Base-by-base conservation (phyloP, 2,329 filamentous ascomycete species). In the Xylaria multiplex region DNA sequence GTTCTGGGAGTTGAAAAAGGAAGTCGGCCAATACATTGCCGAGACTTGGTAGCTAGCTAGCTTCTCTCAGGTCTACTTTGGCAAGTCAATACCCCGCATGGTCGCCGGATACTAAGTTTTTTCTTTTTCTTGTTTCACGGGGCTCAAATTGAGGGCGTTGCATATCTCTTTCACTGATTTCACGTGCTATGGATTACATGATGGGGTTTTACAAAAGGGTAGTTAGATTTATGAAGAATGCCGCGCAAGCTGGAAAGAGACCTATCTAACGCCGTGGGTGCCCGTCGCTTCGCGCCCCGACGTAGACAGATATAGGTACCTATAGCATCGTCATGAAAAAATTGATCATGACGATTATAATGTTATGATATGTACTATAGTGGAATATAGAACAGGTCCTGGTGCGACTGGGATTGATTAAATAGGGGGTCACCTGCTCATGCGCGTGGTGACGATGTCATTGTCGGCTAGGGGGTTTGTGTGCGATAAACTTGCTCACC, bases 1-100 rank as follows among this genome's bases (percentile, higher is more conserved):
- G 70, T 99, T 97, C 78, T 98, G 96, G 96, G 83, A 90, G 52
- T 85, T 92, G 73, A 98, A 98, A 88, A 95, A 91, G 83, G 91
- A 93, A 72, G 93, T 89, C 30, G 94, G 94, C 3, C 94, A 97
- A 81, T 99, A 97, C 78, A 97, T 97, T 84, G 93, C 95, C 65
- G 94, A 90, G 81, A 90, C 88, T 6, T 90, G 88, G 88, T 90
- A 75, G 65, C 7, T 11, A 8, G 32, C 32, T 35, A 11, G 27
- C 27, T 27, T 27, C 53, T 58, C 19, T 30, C 11, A 11, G 40
- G 24, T 50, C 19, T 61, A 16, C 9, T 19, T 35, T 8, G 45
- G 27, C n/a, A 22, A 40, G 19, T 22, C 0, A 27, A 14, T 55
- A 37, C 9, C 16, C 14, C 30, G 9, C 13, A 46, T 37, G 22